Conservation (phyloP, 2,329 filamentous ascomycete species). For the Salinomyces thailandicus region DNA sequence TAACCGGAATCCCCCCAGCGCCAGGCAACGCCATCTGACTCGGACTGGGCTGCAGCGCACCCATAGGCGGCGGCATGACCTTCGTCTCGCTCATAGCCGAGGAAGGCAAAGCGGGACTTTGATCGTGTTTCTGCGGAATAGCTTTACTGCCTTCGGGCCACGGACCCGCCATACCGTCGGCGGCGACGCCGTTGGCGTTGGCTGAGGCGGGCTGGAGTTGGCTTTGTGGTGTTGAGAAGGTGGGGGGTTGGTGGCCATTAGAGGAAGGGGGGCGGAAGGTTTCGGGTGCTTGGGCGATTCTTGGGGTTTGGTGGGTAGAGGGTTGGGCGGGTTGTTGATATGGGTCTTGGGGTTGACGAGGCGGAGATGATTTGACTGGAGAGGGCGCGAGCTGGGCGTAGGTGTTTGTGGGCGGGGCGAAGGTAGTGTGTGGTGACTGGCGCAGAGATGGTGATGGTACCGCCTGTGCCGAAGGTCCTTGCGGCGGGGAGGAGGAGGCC, state of each 20-base stretch:
- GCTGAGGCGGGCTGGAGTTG: constrained; percentile 10
- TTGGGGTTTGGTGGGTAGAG: background rate
- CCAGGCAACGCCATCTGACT: background rate
- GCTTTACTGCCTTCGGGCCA: constrained; percentile 21
- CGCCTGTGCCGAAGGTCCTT: constrained; percentile 3
- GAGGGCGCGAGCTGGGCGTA: constrained; percentile 14
- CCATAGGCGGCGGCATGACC: constrained; percentile 2
- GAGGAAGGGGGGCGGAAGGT: constrained; percentile 8
- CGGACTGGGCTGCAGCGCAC: constrained; percentile 4
- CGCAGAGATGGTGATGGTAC: constrained; percentile 12
- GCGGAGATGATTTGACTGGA: constrained; percentile 24
- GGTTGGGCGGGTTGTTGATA: constrained; percentile 5
- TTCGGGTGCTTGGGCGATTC: constrained; percentile 5
- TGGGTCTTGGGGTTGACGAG: constrained; percentile 3
- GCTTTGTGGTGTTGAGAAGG: constrained; percentile 6
- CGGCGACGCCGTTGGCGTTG: constrained; percentile 14
- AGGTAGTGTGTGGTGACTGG: constrained; percentile 20
- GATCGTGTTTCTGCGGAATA: constrained; percentile 25
- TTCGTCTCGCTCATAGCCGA: constrained; percentile 1
- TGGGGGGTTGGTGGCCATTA: constrained; percentile 8
- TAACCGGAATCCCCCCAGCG: constrained; percentile 3
- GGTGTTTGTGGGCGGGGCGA: constrained; percentile 19
- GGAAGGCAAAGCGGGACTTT: constrained; percentile 3
- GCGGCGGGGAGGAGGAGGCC: constrained; percentile 9
- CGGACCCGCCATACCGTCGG: constrained; percentile 25